A percentile compares a stretch with the other conserved stretches of the same genome.
Conservation (phyloP, 2,329 filamentous ascomycete species). For the Rutstroemia sp. region DNA sequence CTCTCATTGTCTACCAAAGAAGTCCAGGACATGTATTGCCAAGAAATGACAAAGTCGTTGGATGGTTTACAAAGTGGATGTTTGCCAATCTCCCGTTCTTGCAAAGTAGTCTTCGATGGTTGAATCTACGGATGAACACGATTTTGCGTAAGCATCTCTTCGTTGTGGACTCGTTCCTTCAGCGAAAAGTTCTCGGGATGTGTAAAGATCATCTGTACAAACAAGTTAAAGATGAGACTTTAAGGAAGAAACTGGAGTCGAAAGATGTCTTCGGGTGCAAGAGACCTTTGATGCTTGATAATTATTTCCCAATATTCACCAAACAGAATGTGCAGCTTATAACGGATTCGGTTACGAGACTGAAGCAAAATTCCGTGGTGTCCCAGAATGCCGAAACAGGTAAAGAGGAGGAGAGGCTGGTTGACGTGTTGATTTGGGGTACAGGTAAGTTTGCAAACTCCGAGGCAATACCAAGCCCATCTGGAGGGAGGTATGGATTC, state of each 20-base stretch:
- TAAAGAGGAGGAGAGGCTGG: neutral
- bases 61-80: slow-evolving; percentile 2
- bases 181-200: neutral
- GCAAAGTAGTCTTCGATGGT: neutral
- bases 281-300: neutral
- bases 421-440: neutral
- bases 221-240: neutral
- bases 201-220: neutral
- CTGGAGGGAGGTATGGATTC: neutral
- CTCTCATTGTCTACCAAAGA: slow-evolving; percentile 1
- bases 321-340: slow-evolving; percentile 2
- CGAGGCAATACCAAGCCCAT: too few species aligned
- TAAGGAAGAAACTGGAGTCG: neutral
- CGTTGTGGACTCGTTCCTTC: neutral
- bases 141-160: neutral
- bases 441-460: neutral
- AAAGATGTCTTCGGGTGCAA: slow-evolving; percentile 1
- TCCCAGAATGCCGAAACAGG: neutral
- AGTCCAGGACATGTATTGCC: neutral
- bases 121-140: neutral
- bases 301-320: neutral
- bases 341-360: neutral
- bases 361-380: neutral
- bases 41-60: neutral
- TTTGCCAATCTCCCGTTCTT: neutral